Conservation (phyloP, 768 basidiomycete genomes). For the Lactarius sanguifluus region DNA sequence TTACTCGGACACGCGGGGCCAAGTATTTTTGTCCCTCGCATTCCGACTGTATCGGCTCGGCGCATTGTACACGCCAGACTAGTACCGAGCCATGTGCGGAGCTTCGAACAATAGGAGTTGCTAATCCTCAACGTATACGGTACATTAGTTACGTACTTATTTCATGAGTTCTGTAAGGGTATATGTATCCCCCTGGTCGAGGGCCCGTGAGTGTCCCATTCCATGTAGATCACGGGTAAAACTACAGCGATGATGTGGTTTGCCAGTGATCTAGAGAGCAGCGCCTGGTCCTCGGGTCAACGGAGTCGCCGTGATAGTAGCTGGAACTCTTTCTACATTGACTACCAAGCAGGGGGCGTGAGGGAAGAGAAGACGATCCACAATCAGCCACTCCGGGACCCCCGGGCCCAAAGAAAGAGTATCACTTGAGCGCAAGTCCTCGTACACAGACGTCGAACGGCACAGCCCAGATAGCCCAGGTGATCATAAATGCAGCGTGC, state of each 20-base stretch:
- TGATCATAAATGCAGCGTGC: not conserved
- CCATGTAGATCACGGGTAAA: not conserved
- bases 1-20: too few relatives aligned
- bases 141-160: too few relatives aligned
- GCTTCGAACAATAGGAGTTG: too few relatives aligned
- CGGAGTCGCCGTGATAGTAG: not conserved
- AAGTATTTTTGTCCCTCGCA: too few relatives aligned
- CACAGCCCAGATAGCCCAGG: not conserved
- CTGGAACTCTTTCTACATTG: not conserved
- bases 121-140: too few relatives aligned
- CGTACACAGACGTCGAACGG: not conserved
- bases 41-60: too few relatives aligned
- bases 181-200: too few relatives aligned
- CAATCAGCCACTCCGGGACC: not conserved
- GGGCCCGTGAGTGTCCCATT: not conserved
- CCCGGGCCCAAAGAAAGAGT: not conserved
- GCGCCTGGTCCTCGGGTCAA: not conserved
- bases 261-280: not conserved
- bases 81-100: too few relatives aligned
- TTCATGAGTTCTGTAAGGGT: too few relatives aligned
- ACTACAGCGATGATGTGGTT: not conserved
- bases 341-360: not conserved
- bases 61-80: too few relatives aligned
- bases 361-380: not conserved
- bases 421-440: too few relatives aligned